Evolutionary conservation across 2,329 filamentous ascomycete species (phyloP).

Genomic region (Rutstroemia sp.): DNA sequence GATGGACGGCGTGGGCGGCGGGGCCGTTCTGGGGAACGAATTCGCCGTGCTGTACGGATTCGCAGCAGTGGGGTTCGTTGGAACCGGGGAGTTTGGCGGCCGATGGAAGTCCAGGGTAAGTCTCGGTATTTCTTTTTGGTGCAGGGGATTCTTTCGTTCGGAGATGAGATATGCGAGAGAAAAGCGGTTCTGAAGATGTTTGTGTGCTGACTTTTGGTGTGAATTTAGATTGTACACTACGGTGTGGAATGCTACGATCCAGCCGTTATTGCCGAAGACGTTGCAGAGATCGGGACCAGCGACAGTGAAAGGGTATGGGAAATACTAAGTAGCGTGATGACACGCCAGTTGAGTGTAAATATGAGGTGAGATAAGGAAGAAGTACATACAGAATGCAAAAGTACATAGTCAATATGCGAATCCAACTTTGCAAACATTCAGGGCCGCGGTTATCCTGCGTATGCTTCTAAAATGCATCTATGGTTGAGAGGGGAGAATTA

Average conservation of each 20-base stretch:
- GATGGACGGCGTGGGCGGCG: constrained; percentile 45
- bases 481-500: no score
- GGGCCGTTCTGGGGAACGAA: constrained; percentile 41
- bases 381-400: no score
- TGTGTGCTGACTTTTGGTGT: background rate
- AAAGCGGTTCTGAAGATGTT: background rate
- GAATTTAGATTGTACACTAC: background rate
- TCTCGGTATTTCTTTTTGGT: background rate
- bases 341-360: background rate
- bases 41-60: constrained; percentile 37
- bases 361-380: background rate
- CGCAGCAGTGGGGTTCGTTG: constrained; percentile 35
- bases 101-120: constrained; percentile 34
- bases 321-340: background rate
- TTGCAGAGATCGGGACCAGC: background rate
- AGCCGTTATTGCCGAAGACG: constrained; percentile 31
- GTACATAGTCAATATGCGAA: no score
- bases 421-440: no score
- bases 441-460: no score
- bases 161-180: background rate
- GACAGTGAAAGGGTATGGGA: background rate
- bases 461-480: no score
- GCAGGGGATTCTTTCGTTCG: background rate
- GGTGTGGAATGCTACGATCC: constrained; percentile 40
- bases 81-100: constrained; percentile 39